Conservation (phyloP, 306 rosid species). For the Vigna nakashimae region DNA sequence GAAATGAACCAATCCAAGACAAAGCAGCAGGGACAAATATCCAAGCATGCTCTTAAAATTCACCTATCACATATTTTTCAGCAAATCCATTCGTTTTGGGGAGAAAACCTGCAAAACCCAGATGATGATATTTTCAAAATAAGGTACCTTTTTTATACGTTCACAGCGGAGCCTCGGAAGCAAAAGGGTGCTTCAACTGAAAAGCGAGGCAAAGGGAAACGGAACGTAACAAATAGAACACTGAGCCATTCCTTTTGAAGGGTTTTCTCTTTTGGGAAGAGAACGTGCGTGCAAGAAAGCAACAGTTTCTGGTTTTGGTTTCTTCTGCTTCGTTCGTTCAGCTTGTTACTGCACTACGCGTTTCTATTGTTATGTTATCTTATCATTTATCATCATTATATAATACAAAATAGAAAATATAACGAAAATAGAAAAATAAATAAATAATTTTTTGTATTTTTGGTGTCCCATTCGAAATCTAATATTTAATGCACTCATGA, state of each 20-base stretch:
- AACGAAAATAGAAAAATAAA: slow-evolving; percentile 21
- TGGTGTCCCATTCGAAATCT: slow-evolving; percentile 42
- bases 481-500: not conserved
- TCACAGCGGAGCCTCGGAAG: not conserved
- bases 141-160: slow-evolving; percentile 40
- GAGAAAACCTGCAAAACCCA: slow-evolving; percentile 48
- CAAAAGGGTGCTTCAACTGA: slow-evolving; percentile 43
- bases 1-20: slow-evolving; percentile 15
- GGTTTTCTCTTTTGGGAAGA: slow-evolving; percentile 3
- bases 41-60: slow-evolving; percentile 42
- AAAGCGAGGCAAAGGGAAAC: slow-evolving; percentile 49
- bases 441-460: not conserved
- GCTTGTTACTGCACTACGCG: slow-evolving; percentile 53
- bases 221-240: slow-evolving; percentile 29
- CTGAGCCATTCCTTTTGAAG: slow-evolving; percentile 38
- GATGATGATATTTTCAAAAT: slow-evolving; percentile 13
- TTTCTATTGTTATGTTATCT: slow-evolving; percentile 28
- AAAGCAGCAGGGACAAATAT: slow-evolving; percentile 33
- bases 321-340: slow-evolving; percentile 39
- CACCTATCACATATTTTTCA: slow-evolving; percentile 44
- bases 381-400: too few species aligned
- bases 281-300: slow-evolving; percentile 48
- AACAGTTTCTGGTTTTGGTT: slow-evolving; percentile 51
- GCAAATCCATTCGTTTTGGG: slow-evolving; percentile 37
- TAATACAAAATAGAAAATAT: not conserved